A percentile compares a stretch with the other conserved stretches of the same genome.
These are phyloP conservation scores for Aureobasidium sp. DNA, from an alignment of 2,329 filamentous ascomycete genomes.

Conservation along the genomic window DNA sequence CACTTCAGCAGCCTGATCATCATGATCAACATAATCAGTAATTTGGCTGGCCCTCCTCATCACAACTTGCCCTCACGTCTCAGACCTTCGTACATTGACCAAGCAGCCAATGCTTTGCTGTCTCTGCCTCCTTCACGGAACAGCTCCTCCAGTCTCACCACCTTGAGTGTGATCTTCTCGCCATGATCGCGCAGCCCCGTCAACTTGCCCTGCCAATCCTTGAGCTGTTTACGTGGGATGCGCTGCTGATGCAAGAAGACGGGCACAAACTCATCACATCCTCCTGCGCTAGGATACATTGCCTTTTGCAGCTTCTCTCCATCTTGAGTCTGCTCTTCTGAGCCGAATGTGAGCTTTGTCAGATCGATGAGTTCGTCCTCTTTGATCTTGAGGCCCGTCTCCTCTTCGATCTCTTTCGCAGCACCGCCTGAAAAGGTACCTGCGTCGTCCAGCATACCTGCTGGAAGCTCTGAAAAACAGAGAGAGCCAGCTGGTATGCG, in stretches of 20 bases:
- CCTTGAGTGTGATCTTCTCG: constrained; percentile 51
- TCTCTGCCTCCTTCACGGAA: constrained; percentile 49
- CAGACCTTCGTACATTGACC: constrained; percentile 47
- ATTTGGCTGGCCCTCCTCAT: neutral
- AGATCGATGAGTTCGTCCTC: constrained; percentile 45
- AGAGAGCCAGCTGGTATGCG: constrained; percentile 48
- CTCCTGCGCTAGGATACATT: constrained; percentile 47
- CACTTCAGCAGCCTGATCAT: neutral
- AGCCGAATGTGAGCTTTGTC: constrained; percentile 39
- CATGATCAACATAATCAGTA: neutral
- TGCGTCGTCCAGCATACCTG: constrained; percentile 51
- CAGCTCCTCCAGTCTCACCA: constrained; percentile 41
- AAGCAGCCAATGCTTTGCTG: constrained; percentile 47
- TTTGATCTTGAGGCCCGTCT: constrained; percentile 45
- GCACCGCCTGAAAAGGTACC: constrained; percentile 46
- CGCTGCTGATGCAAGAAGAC: constrained; percentile 48
- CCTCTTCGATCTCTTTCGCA: constrained; percentile 49
- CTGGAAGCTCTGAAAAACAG: constrained; percentile 48
- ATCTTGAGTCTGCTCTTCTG: constrained; percentile 7
- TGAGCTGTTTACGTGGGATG: constrained; percentile 39
- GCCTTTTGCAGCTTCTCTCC: constrained; percentile 37
- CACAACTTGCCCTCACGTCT: constrained; percentile 37
- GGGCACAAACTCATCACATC: constrained; percentile 51
- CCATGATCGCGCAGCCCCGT: constrained; percentile 47
- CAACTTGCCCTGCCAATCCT: constrained; percentile 42